A percentile compares a stretch with the other conserved stretches of the same genome.
phyloP scores from a whole-genome alignment of 176 grass and related monocot genomes.

The Melocanna baccifera region DNA sequence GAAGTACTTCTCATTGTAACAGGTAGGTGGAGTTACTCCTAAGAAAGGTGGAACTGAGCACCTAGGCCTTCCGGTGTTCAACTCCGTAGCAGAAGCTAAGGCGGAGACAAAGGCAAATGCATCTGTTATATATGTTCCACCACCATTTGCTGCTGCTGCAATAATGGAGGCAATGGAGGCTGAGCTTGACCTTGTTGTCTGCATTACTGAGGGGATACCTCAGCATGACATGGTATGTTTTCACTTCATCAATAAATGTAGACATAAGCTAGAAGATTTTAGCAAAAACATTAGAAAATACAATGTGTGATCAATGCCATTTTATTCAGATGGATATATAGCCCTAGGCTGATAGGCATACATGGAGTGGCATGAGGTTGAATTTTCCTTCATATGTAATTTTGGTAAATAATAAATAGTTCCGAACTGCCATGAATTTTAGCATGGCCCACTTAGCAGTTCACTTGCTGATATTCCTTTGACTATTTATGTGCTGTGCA shows the following conservation, averaged over 20 bases:
- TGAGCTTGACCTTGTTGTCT: constrained; percentile 89
- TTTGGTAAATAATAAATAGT: background rate
- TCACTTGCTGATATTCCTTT: constrained; percentile 6
- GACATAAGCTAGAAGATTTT: background rate
- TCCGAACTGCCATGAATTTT: background rate
- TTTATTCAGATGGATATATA: background rate
- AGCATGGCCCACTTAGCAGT: background rate
- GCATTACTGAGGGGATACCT: constrained; percentile 98
- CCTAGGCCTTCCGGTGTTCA: constrained; percentile 89
- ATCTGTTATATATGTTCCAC: constrained; percentile 97
- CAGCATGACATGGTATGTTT: constrained; percentile 91
- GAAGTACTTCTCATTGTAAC: background rate
- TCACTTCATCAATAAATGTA: background rate
- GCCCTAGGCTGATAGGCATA: background rate
- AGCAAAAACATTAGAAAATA: background rate
- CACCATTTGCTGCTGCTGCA: constrained; percentile 94
- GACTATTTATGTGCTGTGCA: background rate
- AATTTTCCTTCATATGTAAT: background rate
- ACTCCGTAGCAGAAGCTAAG: constrained; percentile 89
- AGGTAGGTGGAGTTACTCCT: constrained; percentile 96
- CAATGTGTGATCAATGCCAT: background rate
- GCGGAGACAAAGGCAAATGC: constrained; percentile 98
- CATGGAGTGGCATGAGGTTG: background rate
- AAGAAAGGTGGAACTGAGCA: constrained; percentile 99
- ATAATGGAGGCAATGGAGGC: constrained; percentile 97